Percentiles rank a stretch among this genome's conserved stretches.
These are phyloP conservation scores for Penicillium alfredii DNA, from an alignment of 495 filamentous ascomycete genomes.

Conservation along the genomic window DNA sequence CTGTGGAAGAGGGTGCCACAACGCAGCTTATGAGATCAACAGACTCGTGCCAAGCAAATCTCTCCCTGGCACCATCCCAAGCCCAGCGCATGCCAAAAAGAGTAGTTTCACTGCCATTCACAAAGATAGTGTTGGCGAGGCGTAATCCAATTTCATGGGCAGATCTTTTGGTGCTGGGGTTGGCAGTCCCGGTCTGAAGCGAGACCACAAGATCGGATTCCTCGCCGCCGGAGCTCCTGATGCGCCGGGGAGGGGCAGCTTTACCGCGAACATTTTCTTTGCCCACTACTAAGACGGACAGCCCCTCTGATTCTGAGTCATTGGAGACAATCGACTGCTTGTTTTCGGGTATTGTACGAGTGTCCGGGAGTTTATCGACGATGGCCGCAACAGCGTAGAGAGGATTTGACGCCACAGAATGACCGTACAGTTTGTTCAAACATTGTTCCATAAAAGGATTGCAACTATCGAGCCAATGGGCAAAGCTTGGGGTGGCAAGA, in stretches of 20 bases:
- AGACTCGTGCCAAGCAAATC: constrained; percentile 18
- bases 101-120: constrained; percentile 60
- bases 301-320: constrained; percentile 24
- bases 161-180: background rate
- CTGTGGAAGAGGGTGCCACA: constrained; percentile 14
- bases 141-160: constrained; percentile 47
- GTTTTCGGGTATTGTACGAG: constrained; percentile 1
- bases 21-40: constrained; percentile 30
- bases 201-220: constrained; percentile 33
- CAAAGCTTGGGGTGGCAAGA: constrained; percentile 36
- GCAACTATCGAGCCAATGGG: constrained; percentile 33
- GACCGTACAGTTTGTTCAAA: constrained; percentile 20
- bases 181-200: constrained; percentile 5
- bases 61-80: constrained; percentile 16
- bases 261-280: constrained; percentile 28
- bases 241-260: constrained; percentile 23
- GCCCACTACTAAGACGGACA: constrained; percentile 30
- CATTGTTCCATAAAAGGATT: constrained; percentile 28
- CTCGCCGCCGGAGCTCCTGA: constrained; percentile 26
- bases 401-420: constrained; percentile 2
- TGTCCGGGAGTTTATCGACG: constrained; percentile 32
- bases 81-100: constrained; percentile 54
- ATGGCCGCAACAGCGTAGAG: constrained; percentile 32
- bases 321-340: background rate
- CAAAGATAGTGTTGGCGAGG: constrained; percentile 71